These are phyloP conservation scores for Paramecium caudatum DNA, from an alignment of 73 alveolate species.

Conservation along the genomic window DNA sequence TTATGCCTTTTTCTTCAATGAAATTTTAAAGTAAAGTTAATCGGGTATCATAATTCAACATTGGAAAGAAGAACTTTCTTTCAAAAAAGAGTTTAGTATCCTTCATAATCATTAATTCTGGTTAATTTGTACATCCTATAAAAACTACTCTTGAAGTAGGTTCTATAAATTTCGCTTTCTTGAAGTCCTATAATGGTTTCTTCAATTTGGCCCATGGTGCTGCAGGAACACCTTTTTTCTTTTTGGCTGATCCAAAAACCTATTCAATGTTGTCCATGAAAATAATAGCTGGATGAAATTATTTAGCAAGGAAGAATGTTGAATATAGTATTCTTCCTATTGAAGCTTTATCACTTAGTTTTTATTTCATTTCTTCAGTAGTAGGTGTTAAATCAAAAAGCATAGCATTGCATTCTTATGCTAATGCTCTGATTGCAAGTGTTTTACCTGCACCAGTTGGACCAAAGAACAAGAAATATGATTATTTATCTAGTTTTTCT, in stretches of 20 bases:
- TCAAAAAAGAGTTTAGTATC: constrained; percentile 88
- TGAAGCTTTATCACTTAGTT: constrained; percentile 81
- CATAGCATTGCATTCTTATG: constrained; percentile 94
- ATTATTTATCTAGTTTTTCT: constrained; percentile 80
- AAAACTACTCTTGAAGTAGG: constrained; percentile 84
- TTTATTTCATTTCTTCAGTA: constrained; percentile 77
- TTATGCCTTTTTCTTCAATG: constrained; percentile 83
- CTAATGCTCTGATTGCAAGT: constrained; percentile 96
- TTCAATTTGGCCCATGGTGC: constrained; percentile 79
- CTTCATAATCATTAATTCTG: constrained; percentile 82
- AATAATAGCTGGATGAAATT: constrained; percentile 90
- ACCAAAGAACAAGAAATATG: constrained; percentile 93
- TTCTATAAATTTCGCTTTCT: constrained; percentile 84
- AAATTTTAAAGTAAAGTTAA: constrained; percentile 83
- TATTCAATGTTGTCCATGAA: constrained; percentile 93
- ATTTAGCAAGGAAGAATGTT: constrained; percentile 89
- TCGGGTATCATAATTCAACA: constrained; percentile 89
- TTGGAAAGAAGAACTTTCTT: constrained; percentile 88
- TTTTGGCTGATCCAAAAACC: constrained; percentile 86
- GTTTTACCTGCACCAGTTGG: constrained; percentile 99
- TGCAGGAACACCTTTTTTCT: constrained; percentile 81
- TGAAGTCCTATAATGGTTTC: constrained; percentile 77
- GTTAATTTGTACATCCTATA: constrained; percentile 90
- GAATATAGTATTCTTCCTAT: constrained; percentile 85
- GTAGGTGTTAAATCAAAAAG: constrained; percentile 91